Evolutionary conservation across 225 moss, liverwort and hornwort genomes (phyloP), one percentile per base, ranked within the genome.

Genomic region (Polytrichum commune): DNA sequence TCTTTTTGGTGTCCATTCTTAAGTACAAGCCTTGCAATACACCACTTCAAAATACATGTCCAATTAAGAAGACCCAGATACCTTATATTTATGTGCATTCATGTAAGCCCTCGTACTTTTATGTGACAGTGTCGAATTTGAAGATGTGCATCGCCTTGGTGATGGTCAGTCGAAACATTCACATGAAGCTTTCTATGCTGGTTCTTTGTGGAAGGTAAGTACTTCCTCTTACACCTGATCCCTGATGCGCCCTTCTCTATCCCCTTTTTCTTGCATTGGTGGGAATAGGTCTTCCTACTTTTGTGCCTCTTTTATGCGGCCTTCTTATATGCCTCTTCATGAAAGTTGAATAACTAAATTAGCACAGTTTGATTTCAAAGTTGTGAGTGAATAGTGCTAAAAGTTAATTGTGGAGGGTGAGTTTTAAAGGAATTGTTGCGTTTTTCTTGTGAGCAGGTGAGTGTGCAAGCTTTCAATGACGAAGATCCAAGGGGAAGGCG

Each of bases 391-490:
- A 0, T 46, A 46, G 46, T 46, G 46, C 46, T 13, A 13, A 13
- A 7, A 7, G 7, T 58, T 23, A 24, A 58, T 58, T 6, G 22
- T 58, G 58, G 58, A n/a, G 58, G n/a, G 24, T 58, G 24, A 58
- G 7, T 6, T 6, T 22, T 58, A 24, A 20, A 20, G 20, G 58
- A 23, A 35, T 13, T 72, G 38, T 16, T 62, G 16, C 32, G 20
- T 69, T 62, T 20, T 67, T 55, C 65, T 78, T 62, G 74, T 68
- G 62, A 69, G 38, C 75, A 84, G 84, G 81, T 84, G 58, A 84
- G 84, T 73, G 84, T 84, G 53, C 84, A 84, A 73, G 84, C 84
- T n/a, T 84, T 84, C 54, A 84, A 84, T 73, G 84, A 84, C 22
- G 84, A 84, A 75, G 84, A 84, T 70, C 81, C 84, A 38, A 77